Conservation (phyloP, 768 basidiomycete genomes). For the Mycena vitilis region DNA sequence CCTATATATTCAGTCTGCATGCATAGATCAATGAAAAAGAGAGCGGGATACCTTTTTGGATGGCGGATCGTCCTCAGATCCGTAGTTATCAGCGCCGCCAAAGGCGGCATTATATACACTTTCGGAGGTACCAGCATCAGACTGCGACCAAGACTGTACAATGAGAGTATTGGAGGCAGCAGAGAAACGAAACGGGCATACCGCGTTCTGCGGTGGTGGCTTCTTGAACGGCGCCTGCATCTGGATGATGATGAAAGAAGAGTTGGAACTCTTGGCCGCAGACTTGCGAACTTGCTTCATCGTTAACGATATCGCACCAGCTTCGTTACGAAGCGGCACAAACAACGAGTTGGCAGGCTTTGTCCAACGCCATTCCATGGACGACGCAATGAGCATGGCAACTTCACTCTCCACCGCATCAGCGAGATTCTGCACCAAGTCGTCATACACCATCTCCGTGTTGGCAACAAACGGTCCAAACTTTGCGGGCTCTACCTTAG, state of each 20-base stretch:
- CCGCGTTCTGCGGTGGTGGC: neutral
- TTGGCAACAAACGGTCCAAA: neutral
- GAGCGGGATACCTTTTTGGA: too few species aligned
- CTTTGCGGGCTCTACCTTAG: neutral
- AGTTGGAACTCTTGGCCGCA: neutral
- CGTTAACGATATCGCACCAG: neutral
- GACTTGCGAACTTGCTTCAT: neutral
- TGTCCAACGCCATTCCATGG: neutral
- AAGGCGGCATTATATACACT: too few species aligned
- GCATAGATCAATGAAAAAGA: too few species aligned
- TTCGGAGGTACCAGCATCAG: too few species aligned
- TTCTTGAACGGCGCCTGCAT: neutral
- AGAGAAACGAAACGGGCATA: neutral
- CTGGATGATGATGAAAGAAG: neutral
- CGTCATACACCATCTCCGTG: neutral
- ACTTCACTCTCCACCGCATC: neutral
- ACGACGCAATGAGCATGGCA: neutral
- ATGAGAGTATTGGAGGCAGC: neutral
- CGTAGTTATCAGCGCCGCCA: too few species aligned
- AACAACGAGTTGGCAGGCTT: slow-evolving; percentile 5
- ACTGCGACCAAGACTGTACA: slow-evolving; percentile 1
- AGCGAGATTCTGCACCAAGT: neutral
- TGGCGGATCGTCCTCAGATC: too few species aligned
- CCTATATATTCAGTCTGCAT: too few species aligned
- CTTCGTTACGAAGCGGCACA: neutral